A percentile compares a stretch with the other conserved stretches of the same genome.
Evolutionary conservation across 306 rosid species (phyloP).

Genomic region (Luffa aegyptiaca): DNA sequence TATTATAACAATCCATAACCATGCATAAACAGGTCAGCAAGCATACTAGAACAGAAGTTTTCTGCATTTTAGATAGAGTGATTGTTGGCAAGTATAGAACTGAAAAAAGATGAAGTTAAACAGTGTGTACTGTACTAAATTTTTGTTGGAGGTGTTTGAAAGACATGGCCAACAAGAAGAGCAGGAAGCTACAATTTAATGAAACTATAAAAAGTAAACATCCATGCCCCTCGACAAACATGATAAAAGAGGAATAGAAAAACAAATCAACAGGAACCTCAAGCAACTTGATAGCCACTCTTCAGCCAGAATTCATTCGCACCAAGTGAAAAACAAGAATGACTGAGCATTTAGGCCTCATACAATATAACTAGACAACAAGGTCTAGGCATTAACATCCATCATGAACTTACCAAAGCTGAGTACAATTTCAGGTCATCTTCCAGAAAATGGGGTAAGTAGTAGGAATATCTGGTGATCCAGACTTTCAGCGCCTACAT

Average conservation of each 20-base stretch:
- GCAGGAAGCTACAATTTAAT: neutral
- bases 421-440: neutral
- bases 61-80: neutral
- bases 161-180: neutral
- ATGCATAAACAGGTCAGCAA: neutral
- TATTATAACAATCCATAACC: conserved; percentile 6
- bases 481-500: too few species aligned
- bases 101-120: neutral
- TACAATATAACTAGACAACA: neutral
- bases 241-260: neutral
- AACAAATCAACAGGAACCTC: neutral
- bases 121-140: neutral
- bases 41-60: neutral
- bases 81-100: neutral
- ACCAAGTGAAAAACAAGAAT: neutral
- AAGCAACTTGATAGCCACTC: neutral
- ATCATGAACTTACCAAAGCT: neutral
- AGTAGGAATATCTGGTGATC: too few species aligned
- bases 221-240: neutral
- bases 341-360: neutral
- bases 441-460: too few species aligned
- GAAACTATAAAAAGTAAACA: neutral
- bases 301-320: neutral
- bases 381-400: neutral
- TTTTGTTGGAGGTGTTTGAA: neutral